These are phyloP conservation scores for Parathielavia hyrcaniae DNA, from an alignment of 495 filamentous ascomycete species.

Conservation along the genomic window DNA sequence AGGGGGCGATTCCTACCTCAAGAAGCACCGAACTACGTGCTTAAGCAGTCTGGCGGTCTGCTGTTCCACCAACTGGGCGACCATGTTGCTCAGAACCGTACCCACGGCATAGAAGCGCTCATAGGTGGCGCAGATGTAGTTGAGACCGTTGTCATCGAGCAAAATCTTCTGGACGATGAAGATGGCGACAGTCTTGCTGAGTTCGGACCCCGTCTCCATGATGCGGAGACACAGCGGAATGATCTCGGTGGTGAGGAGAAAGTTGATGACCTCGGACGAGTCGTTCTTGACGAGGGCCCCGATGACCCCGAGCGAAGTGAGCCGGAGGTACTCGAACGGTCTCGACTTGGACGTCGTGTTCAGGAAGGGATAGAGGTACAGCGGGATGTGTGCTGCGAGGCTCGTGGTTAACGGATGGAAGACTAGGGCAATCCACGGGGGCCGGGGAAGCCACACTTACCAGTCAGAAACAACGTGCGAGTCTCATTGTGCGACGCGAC, in stretches of 20 bases:
- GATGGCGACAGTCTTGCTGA: constrained; percentile 98
- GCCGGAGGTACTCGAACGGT: constrained; percentile 94
- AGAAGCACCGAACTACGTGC: constrained; percentile 96
- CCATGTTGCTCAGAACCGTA: constrained; percentile 98
- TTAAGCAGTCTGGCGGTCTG: constrained; percentile 94
- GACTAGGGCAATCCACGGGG: neutral
- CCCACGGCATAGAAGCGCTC: constrained; percentile 99
- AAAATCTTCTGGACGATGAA: constrained; percentile 99
- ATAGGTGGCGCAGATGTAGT: constrained; percentile 98
- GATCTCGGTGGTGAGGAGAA: constrained; percentile 96
- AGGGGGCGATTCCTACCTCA: constrained; percentile 57
- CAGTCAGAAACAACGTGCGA: constrained; percentile 81
- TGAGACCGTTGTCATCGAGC: constrained; percentile 92
- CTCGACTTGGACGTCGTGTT: constrained; percentile 98
- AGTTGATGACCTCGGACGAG: constrained; percentile 97
- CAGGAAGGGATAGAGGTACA: constrained; percentile 97
- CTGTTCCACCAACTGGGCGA: constrained; percentile 91
- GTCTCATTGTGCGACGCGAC: constrained; percentile 98
- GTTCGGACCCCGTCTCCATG: constrained; percentile 98
- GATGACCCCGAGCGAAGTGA: constrained; percentile 97
- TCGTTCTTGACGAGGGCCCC: constrained; percentile 98
- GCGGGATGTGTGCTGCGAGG: constrained; percentile 82
- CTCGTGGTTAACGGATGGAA: constrained; percentile 19
- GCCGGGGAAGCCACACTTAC: constrained; percentile 42
- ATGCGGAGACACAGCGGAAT: constrained; percentile 96